Base-by-base conservation (phyloP, 495 filamentous ascomycete species). In the Neurospora sp. region DNA sequence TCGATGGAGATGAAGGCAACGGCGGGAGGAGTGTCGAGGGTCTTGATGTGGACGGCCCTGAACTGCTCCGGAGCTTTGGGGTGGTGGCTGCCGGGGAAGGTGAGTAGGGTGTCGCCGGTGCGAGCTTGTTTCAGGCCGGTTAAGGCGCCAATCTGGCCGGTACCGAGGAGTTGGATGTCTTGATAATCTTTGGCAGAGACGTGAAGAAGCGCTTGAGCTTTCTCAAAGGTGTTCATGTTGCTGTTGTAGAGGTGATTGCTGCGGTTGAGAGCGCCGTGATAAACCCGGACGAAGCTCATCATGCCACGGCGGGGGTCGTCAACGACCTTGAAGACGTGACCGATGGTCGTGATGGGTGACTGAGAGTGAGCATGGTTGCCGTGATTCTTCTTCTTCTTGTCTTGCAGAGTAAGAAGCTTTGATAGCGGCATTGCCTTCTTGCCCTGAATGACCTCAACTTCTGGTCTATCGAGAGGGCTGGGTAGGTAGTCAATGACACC, bases 131-230 rank as follows among this genome's bases (percentile, higher is more conserved):
- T 98, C 8, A 99, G 88, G 14, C 96, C 95, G 5, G 90, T 89
- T 35, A 99, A 92, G 40, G 98, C 96, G n/a, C 96, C 96, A 72
- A 99, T 98, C 76, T 98, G 94, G 0, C 96, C 96, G 0, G 92
- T 88, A 8, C 88, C 80, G 42, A 99, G 92, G 37, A 89, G 86
- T 22, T 90, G 87, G 38, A 98, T 90, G 70, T 98, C 94, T 22
- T 95, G 87, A 1, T 93, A 91, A 74, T 97, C 91, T 41, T 90
- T 91, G 74, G 93, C 96, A 74, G 97, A 97, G 89, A 99, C 98
- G 71, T 92, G 93, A 68, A 98, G 82, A 22, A 99, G 86, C 39
- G 90, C 88, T 4, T 92, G 91, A 0, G 92, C 93, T 44, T 91
- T 87, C 75, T 99, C 96, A 4, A 91, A 90, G n/a, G 89, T 80